Evolutionary conservation across 805 yeast species (phyloP).

Genomic region (Hanseniaspora valbyensis): DNA sequence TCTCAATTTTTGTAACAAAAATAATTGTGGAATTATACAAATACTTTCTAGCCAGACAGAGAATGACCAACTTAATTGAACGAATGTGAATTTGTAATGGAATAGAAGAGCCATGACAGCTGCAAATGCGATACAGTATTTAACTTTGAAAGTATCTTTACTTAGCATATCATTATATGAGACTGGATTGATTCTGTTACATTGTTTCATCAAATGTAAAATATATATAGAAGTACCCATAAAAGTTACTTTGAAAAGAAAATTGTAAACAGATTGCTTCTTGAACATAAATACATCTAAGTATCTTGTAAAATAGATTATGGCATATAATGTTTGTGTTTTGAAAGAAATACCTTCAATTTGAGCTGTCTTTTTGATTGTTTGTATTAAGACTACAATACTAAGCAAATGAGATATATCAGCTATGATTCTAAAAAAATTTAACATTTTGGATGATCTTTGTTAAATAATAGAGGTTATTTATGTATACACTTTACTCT

Average conservation of each 20-base stretch:
- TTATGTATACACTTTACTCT: too few relatives aligned
- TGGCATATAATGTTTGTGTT: slow-evolving; percentile 68
- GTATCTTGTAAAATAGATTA: slow-evolving; percentile 66
- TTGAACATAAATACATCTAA: slow-evolving; percentile 41
- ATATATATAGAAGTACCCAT: slow-evolving; percentile 66
- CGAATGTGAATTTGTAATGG: slow-evolving; percentile 49
- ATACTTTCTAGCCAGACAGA: slow-evolving; percentile 86
- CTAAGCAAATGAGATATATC: slow-evolving; percentile 78
- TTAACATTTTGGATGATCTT: slow-evolving; percentile 24
- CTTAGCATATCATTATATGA: slow-evolving; percentile 42
- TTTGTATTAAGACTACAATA: slow-evolving; percentile 60
- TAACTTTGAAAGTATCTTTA: slow-evolving; percentile 64
- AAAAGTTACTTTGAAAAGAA: slow-evolving; percentile 71
- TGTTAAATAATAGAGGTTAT: too few relatives aligned
- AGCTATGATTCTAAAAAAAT: slow-evolving; percentile 42
- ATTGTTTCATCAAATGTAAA: slow-evolving; percentile 51
- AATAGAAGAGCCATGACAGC: slow-evolving; percentile 49
- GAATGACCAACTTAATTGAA: slow-evolving; percentile 75
- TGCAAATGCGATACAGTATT: slow-evolving; percentile 58
- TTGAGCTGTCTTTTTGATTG: slow-evolving; percentile 53
- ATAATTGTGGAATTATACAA: slow-evolving; percentile 86
- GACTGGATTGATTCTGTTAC: slow-evolving; percentile 39
- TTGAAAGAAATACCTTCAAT: slow-evolving; percentile 79
- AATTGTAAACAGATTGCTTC: slow-evolving; percentile 60
- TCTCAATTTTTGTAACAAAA: slow-evolving; percentile 79